These are phyloP conservation scores for Eucalyptus tenuipes DNA, from an alignment of 345 rosid genomes.

Conservation along the genomic window DNA sequence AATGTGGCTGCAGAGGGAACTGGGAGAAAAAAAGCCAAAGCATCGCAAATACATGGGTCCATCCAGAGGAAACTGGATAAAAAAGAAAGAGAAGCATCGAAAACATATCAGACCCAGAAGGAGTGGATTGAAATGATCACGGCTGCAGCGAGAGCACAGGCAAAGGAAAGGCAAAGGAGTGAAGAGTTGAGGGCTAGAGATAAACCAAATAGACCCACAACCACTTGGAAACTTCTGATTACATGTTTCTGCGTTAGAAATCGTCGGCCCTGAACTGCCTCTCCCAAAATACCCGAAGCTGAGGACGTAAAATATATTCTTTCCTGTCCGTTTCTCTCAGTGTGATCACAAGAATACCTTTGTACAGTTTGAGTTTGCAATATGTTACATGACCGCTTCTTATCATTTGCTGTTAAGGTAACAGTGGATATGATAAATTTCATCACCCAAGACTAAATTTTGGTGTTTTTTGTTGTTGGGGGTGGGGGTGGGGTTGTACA, in stretches of 20 bases:
- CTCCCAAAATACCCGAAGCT: not conserved
- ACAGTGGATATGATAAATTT: not conserved
- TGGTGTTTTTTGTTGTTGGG: no score
- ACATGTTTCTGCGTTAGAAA: conserved; percentile 39
- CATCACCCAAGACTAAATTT: not conserved
- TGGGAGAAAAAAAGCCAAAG: conserved; percentile 16
- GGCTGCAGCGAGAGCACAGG: conserved; percentile 47
- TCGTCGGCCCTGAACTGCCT: not conserved
- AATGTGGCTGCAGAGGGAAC: conserved; percentile 22
- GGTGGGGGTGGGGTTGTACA: not conserved
- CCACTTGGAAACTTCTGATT: conserved; percentile 29
- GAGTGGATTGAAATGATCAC: conserved; percentile 29
- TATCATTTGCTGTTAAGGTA: not conserved
- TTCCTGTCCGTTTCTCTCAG: not conserved
- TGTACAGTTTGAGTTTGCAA: not conserved
- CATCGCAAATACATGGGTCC: no score
- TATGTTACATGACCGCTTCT: not conserved
- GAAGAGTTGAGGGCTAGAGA: conserved; percentile 45
- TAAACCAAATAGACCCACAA: conserved; percentile 47
- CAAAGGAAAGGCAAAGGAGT: conserved; percentile 30
- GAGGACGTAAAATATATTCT: not conserved
- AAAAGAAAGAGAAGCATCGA: conserved; percentile 19
- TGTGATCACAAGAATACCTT: not conserved
- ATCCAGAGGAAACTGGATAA: conserved; percentile 29
- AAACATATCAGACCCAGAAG: conserved; percentile 17